Evolutionary conservation across 257 asterid species (phyloP).

Genomic region (Solanum clarkiae): DNA sequence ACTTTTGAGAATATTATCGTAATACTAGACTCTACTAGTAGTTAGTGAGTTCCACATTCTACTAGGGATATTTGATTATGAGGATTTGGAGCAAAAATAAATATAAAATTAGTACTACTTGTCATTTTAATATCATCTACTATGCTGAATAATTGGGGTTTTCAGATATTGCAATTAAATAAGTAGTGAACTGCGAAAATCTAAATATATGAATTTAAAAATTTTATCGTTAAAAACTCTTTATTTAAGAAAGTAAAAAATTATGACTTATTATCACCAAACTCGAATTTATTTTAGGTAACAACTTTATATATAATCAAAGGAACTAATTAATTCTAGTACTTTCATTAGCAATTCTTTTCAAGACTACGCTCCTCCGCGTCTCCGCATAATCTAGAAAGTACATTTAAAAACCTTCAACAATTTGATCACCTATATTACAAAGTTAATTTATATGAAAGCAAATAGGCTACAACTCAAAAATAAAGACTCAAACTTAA

Average conservation of each 20-base stretch:
- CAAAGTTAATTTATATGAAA: too few relatives aligned
- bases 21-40: neutral
- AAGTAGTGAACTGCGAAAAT: neutral
- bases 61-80: neutral
- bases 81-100: neutral
- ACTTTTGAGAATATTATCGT: neutral
- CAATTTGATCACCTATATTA: neutral
- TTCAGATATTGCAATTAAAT: neutral
- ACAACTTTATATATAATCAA: too few relatives aligned
- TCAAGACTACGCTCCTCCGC: neutral
- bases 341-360: too few relatives aligned
- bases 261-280: too few relatives aligned
- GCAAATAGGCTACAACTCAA: too few relatives aligned
- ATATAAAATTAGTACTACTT: neutral
- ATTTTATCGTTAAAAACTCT: neutral
- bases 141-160: neutral
- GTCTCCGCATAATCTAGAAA: neutral
- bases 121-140: neutral
- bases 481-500: too few relatives aligned
- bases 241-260: too few relatives aligned
- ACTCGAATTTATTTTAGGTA: too few relatives aligned
- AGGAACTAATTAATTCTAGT: too few relatives aligned
- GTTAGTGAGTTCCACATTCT: neutral
- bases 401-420: neutral
- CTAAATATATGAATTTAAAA: neutral